Conservation (phyloP, 2,329 filamentous ascomycete genomes). For the Penicillium capsulatum region DNA sequence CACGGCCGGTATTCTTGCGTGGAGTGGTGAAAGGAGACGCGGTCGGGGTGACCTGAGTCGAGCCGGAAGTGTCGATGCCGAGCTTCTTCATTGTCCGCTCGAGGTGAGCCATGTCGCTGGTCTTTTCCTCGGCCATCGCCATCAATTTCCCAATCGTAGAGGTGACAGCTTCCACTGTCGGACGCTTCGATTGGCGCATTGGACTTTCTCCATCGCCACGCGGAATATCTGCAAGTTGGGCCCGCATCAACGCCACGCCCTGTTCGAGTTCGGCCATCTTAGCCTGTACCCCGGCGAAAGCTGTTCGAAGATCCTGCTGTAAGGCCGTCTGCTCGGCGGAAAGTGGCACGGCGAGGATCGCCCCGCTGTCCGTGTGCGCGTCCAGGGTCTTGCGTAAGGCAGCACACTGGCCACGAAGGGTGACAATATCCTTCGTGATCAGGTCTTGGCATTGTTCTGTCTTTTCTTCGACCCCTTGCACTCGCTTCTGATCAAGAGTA, state of each 20-base stretch:
- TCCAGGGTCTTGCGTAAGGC: conserved; percentile 74
- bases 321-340: conserved; percentile 77
- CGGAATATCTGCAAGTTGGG: conserved; percentile 62
- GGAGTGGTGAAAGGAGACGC: conserved; percentile 39
- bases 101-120: conserved; percentile 82
- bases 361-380: conserved; percentile 65
- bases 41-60: conserved; percentile 30
- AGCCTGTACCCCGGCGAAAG: conserved; percentile 70
- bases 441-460: conserved; percentile 65
- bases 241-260: conserved; percentile 70
- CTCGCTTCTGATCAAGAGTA: conserved; percentile 62
- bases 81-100: conserved; percentile 81
- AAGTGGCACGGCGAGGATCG: conserved; percentile 67
- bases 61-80: conserved; percentile 43
- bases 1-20: conserved; percentile 29
- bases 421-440: conserved; percentile 61
- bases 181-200: conserved; percentile 47
- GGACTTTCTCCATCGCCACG: conserved; percentile 46
- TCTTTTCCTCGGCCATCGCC: conserved; percentile 83
- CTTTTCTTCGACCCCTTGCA: conserved; percentile 65
- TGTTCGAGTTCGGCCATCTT: conserved; percentile 76
- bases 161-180: conserved; percentile 87
- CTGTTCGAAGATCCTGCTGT: conserved; percentile 74
- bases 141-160: conserved; percentile 93
- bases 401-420: conserved; percentile 69